Evolutionary conservation across 192 early-diverging fungal species (phyloP), one percentile per base, ranked within the genome.

Genomic region (Entomortierella parvispora): DNA sequence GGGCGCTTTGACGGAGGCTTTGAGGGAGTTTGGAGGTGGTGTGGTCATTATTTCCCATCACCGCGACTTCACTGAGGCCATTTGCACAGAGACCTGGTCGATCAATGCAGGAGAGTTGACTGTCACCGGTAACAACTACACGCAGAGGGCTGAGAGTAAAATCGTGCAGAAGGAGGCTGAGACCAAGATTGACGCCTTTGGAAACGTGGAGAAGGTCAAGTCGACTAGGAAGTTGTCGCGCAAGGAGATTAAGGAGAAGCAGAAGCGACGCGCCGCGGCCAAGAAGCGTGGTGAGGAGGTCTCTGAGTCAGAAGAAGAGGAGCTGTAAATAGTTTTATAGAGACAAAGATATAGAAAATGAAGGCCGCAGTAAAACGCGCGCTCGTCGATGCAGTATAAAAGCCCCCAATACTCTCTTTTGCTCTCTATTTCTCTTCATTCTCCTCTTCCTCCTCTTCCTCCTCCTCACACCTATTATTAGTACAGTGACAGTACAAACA

Each of bases 21-120:
- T 93, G 74, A 80, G 82, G 58, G 84, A 87, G 29, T 93, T 84
- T 62, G 89, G 87, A 61, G 92, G 92, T 65, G 92, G 89, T 88
- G 90, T 93, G 37, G 84, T 93, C 45, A 89, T 93, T 72, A 89
- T 92, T 76, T 87, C 92, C 60, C 90, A 93, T 86, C 90, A 92
- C 84, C 83, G 83, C 65, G 90, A 93, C 68, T 93, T 93, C 70
- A 87, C 89, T 42, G 86, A 84, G 40, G 87, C 89, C 56, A 83
- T 91, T 55, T 92, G 89, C 78, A 85, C 80, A 17, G 92, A 93
- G 80, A 82, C 86, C 55, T 93, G 92, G 92, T 80, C 81, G 61
- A 85, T 93, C 64, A 85, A 92, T 45, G 83, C 83, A 23, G 90
- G 90, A 77, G 34, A 61, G 29, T 52, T 86, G 28, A 62, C 65